Conservation (phyloP, 2,329 filamentous ascomycete genomes). For the Clarireedia sp. region DNA sequence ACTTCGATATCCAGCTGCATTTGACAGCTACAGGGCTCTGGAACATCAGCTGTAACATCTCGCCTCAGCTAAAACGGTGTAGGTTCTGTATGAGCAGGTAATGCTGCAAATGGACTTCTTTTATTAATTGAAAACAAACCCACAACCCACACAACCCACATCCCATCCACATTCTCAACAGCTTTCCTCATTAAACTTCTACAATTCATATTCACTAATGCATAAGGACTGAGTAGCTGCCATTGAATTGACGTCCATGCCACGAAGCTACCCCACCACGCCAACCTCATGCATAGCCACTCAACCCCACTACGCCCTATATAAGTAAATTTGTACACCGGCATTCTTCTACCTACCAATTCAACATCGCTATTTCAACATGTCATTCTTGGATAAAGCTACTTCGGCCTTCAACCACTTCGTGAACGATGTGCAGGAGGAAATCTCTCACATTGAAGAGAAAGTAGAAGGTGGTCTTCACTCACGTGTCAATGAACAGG, state of each 20-base stretch:
- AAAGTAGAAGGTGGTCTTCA: constrained; percentile 33
- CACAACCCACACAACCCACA: not conserved
- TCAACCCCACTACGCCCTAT: not conserved
- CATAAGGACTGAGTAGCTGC: not conserved
- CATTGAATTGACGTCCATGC: not conserved
- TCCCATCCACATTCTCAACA: not conserved
- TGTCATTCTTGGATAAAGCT: constrained; percentile 18
- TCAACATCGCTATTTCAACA: constrained; percentile 7
- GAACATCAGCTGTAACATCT: not conserved
- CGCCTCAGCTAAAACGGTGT: not conserved
- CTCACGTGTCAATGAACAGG: constrained; percentile 37
- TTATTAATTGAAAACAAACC: not conserved
- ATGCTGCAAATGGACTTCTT: not conserved
- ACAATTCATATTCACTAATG: not conserved
- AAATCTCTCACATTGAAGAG: constrained; percentile 10
- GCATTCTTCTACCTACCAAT: not conserved
- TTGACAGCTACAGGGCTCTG: not conserved
- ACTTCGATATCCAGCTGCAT: too few relatives aligned
- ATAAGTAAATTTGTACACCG: not conserved
- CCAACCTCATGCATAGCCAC: not conserved
- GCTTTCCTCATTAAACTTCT: not conserved
- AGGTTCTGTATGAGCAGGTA: not conserved
- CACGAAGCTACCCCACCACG: not conserved
- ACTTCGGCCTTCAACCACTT: constrained; percentile 16
- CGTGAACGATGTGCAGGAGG: constrained; percentile 14